Evolutionary conservation across 139 green algal species (phyloP).

Genomic region (Haematococcus lacustris): DNA sequence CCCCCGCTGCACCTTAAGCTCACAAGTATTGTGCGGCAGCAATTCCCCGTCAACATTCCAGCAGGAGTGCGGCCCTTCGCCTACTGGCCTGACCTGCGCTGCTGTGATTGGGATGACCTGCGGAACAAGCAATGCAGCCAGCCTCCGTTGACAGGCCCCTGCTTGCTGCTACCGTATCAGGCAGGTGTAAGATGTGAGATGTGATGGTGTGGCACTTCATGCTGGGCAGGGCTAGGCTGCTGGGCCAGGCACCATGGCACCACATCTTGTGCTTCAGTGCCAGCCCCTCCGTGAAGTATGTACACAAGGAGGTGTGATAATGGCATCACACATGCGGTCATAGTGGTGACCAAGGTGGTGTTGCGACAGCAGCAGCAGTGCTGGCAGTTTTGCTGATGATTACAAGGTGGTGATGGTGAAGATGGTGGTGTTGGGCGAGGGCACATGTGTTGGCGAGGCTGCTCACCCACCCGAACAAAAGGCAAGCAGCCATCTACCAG

Average conservation of each 20-base stretch:
- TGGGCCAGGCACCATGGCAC: not conserved
- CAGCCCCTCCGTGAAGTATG: not conserved
- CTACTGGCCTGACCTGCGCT: slow-evolving; percentile 5
- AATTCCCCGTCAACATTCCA: slow-evolving; percentile 85
- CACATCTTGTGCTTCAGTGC: not conserved
- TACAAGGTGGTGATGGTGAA: too few relatives aligned
- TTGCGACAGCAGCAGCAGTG: too few relatives aligned
- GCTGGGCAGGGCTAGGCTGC: not conserved
- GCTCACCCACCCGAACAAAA: slow-evolving; percentile 14
- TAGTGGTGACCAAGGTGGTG: too few relatives aligned
- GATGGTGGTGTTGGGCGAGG: too few relatives aligned
- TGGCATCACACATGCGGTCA: too few relatives aligned
- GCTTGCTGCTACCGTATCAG: too few relatives aligned
- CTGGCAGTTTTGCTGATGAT: too few relatives aligned
- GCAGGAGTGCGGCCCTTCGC: slow-evolving; percentile 9
- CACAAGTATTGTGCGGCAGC: slow-evolving; percentile 33
- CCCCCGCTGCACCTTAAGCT: not conserved
- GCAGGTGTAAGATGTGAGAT: not conserved
- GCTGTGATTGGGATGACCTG: slow-evolving; percentile 36
- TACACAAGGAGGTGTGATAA: too few relatives aligned
- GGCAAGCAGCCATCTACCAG: slow-evolving; percentile 23
- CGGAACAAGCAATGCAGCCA: not conserved
- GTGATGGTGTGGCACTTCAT: too few relatives aligned
- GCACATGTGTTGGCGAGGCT: too few relatives aligned
- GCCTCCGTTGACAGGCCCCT: too few relatives aligned